Percentiles rank a stretch among this genome's conserved stretches.
These are phyloP conservation scores for Jatropha curcas DNA, from an alignment of 345 rosid genomes.

Conservation along the genomic window DNA sequence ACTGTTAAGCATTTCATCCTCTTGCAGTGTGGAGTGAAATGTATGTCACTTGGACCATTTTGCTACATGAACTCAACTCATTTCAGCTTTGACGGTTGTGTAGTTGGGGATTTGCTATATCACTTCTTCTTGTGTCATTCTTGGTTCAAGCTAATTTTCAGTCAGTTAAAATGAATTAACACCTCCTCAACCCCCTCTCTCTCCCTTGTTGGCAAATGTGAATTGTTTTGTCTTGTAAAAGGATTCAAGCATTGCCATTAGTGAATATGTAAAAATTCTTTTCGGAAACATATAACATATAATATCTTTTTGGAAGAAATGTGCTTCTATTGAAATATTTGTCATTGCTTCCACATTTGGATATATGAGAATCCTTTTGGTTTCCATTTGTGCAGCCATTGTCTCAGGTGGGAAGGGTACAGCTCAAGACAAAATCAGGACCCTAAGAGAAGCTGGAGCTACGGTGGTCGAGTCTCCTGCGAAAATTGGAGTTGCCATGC, in stretches of 20 bases:
- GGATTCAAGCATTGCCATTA: no score
- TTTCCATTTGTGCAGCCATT: conserved; percentile 56
- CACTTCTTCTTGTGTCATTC: not conserved
- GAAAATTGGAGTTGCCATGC: conserved; percentile 78
- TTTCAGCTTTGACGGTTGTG: not conserved
- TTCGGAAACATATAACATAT: no score
- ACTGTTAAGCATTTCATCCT: not conserved
- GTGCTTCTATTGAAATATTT: not conserved
- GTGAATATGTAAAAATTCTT: no score
- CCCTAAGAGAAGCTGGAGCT: conserved; percentile 82
- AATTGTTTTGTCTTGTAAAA: no score
- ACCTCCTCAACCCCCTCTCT: no score
- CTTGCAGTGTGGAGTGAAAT: not conserved
- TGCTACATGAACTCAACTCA: not conserved
- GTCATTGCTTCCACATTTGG: not conserved
- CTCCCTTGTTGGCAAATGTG: no score
- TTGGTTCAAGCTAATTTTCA: not conserved
- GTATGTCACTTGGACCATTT: not conserved
- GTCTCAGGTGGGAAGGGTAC: conserved; percentile 97
- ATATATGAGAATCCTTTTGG: not conserved
- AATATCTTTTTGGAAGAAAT: not conserved
- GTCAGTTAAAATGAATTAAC: no score
- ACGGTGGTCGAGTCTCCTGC: conserved; percentile 95
- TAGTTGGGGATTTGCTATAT: not conserved
- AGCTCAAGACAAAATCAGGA: conserved; percentile 86